phyloP scores from a whole-genome alignment of 345 rosid species.

The Populus tremula region DNA sequence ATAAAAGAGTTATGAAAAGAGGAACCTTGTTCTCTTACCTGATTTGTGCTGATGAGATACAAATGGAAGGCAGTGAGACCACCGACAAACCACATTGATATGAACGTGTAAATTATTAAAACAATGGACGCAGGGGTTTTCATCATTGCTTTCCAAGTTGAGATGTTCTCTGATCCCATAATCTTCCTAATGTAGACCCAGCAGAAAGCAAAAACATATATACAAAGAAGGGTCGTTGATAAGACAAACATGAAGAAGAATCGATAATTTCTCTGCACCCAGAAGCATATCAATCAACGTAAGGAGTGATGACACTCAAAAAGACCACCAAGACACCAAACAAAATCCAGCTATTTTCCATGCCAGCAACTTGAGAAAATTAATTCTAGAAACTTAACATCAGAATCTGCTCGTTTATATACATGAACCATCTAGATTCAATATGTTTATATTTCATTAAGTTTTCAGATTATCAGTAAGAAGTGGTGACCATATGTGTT shows the following conservation, averaged over 20 bases:
- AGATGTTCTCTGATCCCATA: conserved; percentile 50
- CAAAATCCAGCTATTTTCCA: neutral
- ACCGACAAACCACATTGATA: conserved; percentile 91
- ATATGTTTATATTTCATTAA: neutral
- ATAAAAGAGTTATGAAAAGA: neutral
- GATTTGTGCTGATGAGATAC: conserved; percentile 86
- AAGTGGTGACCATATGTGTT: neutral
- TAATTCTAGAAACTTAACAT: neutral
- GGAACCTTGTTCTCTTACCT: conserved; percentile 43
- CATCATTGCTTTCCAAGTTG: conserved; percentile 78
- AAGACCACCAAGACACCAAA: neutral
- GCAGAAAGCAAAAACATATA: conserved; percentile 84
- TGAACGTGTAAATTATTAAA: conserved; percentile 66
- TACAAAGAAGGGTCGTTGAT: conserved; percentile 74
- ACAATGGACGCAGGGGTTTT: conserved; percentile 89
- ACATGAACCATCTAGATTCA: neutral
- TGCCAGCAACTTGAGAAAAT: conserved; percentile 1
- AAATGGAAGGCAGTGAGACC: conserved; percentile 84
- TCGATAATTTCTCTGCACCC: conserved; percentile 89
- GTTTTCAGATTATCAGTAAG: conserved; percentile 3
- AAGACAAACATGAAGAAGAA: conserved; percentile 94
- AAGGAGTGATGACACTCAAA: neutral
- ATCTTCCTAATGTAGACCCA: conserved; percentile 76
- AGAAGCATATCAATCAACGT: conserved; percentile 10
- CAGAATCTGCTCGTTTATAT: neutral